A percentile compares a stretch with the other conserved stretches of the same genome.
Evolutionary conservation across 352 stramenopile species (phyloP).

Genomic region (Phytophthora tubulina): DNA sequence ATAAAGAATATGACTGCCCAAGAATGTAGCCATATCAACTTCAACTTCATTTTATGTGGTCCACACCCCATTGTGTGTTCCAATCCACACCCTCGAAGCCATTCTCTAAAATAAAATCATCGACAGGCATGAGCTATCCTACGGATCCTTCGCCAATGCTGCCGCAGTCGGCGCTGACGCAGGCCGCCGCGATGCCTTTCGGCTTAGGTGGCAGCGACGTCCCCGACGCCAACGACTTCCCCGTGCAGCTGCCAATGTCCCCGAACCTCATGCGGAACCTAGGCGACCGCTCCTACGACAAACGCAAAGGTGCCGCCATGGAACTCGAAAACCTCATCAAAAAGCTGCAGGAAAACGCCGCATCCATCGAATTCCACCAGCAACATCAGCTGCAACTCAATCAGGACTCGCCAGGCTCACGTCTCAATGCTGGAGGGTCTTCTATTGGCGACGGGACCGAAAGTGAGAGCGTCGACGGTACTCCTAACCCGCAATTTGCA

Average conservation of each 20-base stretch:
- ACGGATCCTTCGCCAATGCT: slow-evolving; percentile 54
- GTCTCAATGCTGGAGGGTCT: slow-evolving; percentile 19
- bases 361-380: slow-evolving; percentile 72
- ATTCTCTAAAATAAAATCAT: slow-evolving; percentile 4
- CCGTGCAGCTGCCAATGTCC: slow-evolving; percentile 77
- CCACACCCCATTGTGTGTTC: neutral
- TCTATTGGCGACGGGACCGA: slow-evolving; percentile 24
- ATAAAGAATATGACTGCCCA: neutral
- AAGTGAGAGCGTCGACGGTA: slow-evolving; percentile 38
- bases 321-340: slow-evolving; percentile 99
- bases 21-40: neutral
- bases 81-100: slow-evolving; percentile 19
- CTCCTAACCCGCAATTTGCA: slow-evolving; percentile 5
- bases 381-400: slow-evolving; percentile 56
- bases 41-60: neutral
- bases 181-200: slow-evolving; percentile 65
- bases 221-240: slow-evolving; percentile 39
- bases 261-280: slow-evolving; percentile 91
- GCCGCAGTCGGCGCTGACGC: slow-evolving; percentile 66
- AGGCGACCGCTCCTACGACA: slow-evolving; percentile 99
- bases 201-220: slow-evolving; percentile 39
- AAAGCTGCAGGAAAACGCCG: slow-evolving; percentile 95
- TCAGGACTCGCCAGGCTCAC: slow-evolving; percentile 24
- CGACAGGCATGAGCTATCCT: slow-evolving; percentile 42
- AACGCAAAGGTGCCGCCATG: slow-evolving; percentile 98